phyloP scores from a whole-genome alignment of 805 yeast genomes.

The Metschnikowia kunwiensis region DNA sequence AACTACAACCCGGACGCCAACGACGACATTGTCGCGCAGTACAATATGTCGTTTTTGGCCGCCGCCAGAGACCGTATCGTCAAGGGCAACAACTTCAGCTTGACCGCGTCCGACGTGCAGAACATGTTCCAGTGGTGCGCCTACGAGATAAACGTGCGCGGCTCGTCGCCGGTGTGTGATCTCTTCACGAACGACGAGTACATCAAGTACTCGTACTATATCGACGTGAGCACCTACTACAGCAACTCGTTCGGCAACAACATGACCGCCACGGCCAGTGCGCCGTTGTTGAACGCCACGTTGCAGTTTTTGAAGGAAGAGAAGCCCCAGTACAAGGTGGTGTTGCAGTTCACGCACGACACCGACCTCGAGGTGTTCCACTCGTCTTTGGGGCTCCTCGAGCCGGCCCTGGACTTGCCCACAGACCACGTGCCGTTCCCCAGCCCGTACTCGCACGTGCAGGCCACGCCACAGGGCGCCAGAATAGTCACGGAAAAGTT shows the following conservation, averaged over 20 bases:
- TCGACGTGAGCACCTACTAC: slow-evolving; percentile 60
- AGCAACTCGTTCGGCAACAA: slow-evolving; percentile 62
- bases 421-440: slow-evolving; percentile 46
- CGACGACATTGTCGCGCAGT: slow-evolving; percentile 23
- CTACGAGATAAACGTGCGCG: slow-evolving; percentile 68
- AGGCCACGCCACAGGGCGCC: slow-evolving; percentile 41
- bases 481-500: slow-evolving; percentile 38
- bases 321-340: slow-evolving; percentile 47
- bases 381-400: slow-evolving; percentile 60
- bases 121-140: slow-evolving; percentile 64
- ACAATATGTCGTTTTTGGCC: slow-evolving; percentile 43
- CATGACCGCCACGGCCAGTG: slow-evolving; percentile 56
- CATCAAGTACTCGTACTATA: slow-evolving; percentile 56
- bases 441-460: slow-evolving; percentile 43
- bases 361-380: slow-evolving; percentile 59
- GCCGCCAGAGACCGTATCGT: slow-evolving; percentile 58
- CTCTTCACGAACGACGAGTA: slow-evolving; percentile 68
- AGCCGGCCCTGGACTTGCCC: slow-evolving; percentile 43
- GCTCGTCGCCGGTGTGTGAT: slow-evolving; percentile 63
- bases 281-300: slow-evolving; percentile 49
- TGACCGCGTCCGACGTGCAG: slow-evolving; percentile 52
- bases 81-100: slow-evolving; percentile 47
- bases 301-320: slow-evolving; percentile 46
- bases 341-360: slow-evolving; percentile 75
- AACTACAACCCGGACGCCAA: slow-evolving; percentile 35